These are phyloP conservation scores for Rhinocladiella similis DNA, from an alignment of 2,329 filamentous ascomycete species.

Conservation along the genomic window DNA sequence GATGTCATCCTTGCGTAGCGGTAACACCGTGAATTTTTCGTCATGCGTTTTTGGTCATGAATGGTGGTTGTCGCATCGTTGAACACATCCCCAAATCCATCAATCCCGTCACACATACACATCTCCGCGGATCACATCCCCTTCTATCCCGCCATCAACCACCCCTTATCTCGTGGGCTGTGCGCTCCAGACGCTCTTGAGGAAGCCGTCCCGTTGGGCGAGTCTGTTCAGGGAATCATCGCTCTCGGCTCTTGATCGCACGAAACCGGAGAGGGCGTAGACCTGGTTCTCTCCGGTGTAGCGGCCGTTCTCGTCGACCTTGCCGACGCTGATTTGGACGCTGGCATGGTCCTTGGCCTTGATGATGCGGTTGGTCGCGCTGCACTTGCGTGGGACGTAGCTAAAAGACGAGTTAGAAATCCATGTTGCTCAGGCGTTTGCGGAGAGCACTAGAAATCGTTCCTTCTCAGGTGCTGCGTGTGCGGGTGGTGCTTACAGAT, in stretches of 20 bases:
- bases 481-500: slow-evolving; percentile 66
- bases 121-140: no score
- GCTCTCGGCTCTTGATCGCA: slow-evolving; percentile 95
- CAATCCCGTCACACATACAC: no score
- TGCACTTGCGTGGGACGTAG: slow-evolving; percentile 99
- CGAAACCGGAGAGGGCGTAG: slow-evolving; percentile 96
- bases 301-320: slow-evolving; percentile 98
- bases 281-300: slow-evolving; percentile 96
- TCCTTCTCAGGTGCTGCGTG: no score
- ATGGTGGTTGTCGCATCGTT: no score
- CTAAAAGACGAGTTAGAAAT: slow-evolving; percentile 44
- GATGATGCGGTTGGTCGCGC: slow-evolving; percentile 99
- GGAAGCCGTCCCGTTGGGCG: slow-evolving; percentile 89
- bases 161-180: slow-evolving; percentile 25
- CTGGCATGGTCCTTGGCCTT: slow-evolving; percentile 99
- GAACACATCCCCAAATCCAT: no score
- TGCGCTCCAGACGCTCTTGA: slow-evolving; percentile 96
- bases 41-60: background rate
- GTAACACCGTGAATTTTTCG: no score
- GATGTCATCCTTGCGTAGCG: background rate
- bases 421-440: background rate
- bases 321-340: slow-evolving; percentile 94
- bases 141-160: background rate
- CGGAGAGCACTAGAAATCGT: no score
- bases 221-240: slow-evolving; percentile 96